A percentile compares a stretch with the other conserved stretches of the same genome.
These are phyloP conservation scores for Cordyceps tenuipes DNA, from an alignment of 2,329 filamentous ascomycete species.

Conservation along the genomic window DNA sequence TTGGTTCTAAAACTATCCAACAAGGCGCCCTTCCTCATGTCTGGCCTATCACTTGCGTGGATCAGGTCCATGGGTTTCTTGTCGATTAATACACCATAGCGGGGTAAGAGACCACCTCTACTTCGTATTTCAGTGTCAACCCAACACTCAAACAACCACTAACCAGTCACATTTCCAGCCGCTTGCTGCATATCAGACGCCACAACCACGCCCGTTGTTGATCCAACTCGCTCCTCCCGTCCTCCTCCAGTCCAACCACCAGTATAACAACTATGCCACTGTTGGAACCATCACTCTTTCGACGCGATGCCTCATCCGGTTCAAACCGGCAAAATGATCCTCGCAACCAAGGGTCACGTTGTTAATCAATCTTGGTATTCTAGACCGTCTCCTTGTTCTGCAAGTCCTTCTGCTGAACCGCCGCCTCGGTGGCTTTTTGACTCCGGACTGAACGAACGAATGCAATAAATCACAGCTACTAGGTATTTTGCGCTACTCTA, in stretches of 20 bases:
- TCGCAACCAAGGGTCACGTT: too few species aligned
- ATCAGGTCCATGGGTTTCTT: not conserved
- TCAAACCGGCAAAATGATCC: not conserved
- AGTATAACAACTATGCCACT: not conserved
- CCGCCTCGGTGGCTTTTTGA: not conserved
- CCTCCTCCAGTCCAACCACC: not conserved
- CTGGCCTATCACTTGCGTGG: not conserved
- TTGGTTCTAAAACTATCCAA: not conserved
- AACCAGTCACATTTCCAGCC: not conserved
- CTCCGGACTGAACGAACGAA: not conserved
- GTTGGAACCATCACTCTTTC: not conserved
- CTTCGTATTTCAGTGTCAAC: too few species aligned
- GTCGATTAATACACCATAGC: not conserved
- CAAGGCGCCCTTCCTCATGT: not conserved
- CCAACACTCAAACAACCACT: not conserved
- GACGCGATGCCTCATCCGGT: not conserved
- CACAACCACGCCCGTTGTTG: constrained; percentile 3
- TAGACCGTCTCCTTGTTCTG: not conserved
- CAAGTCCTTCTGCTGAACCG: not conserved
- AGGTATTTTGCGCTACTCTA: not conserved
- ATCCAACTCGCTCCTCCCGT: not conserved
- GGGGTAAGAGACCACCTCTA: not conserved
- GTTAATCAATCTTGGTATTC: not conserved
- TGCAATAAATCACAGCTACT: not conserved
- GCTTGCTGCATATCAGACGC: constrained; percentile 3